Evolutionary conservation across 2,329 filamentous ascomycete species (phyloP), one percentile per base, ranked within the genome.

Genomic region (Paramyrothecium roridum): DNA sequence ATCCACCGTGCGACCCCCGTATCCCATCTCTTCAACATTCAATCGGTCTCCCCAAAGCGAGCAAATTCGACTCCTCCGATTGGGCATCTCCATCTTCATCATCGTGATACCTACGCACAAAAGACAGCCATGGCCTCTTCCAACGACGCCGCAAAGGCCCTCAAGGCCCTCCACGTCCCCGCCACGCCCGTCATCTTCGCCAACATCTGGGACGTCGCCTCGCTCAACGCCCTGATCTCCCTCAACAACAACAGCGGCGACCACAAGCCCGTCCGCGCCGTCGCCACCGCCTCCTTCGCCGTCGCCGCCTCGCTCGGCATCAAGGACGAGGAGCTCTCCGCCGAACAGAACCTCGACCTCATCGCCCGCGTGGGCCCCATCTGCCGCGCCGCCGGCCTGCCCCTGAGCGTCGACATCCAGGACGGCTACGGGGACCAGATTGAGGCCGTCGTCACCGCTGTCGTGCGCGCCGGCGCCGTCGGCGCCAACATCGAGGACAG

Each of bases 401-500:
- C 82, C 0, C 65, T 87, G 1, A 81, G 79, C 0, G 80, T 79
- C 6, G 84, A 87, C 61, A 65, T 86, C 2, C 83, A 86, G 65
- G 84, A 87, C 61, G 84, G 83, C 0, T 87, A 85, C 58, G 79
- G 77, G 2, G 67, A 74, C 2, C 62, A 64, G 20, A 72, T 83
- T 2, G 74, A 70, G 6, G 72, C 77, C 4, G 78, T 73, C 0
- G 70, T 85, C 2, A 64, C 67, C 7, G 63, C 63, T 2, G 71
- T 79, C 1, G 75, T 86, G n/a, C 64, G 72, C 3, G 56, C 78
- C 0, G 84, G 83, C 1, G 83, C 74, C 0, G 79, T 80, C 2
- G 83, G 84, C 0, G 79, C 77, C 50, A 87, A 87, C 61, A 73
- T 87, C 3, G 84, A 87, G 57, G 84, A 87, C 54, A 73, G 67